Base-by-base conservation (phyloP, 2,329 filamentous ascomycete species). In the Pseudogymnoascus sp. region DNA sequence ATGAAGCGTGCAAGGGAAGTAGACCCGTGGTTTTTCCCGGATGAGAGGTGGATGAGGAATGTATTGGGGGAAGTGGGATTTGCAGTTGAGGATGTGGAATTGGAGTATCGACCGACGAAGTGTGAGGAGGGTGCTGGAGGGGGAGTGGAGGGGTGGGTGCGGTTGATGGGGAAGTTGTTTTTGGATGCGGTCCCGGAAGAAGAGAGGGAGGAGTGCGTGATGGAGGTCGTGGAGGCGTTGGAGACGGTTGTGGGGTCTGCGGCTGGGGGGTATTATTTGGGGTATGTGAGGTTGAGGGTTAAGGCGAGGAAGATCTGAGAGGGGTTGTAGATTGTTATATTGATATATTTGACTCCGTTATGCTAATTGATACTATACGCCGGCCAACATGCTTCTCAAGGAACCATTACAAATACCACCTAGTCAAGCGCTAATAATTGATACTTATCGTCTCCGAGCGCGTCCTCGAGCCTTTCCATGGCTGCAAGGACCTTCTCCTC, bases 401-500 rank as follows among this genome's bases (percentile, higher is more conserved):
- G 21, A 3, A 11, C 39, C 16, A 11, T 26, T 26, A 47, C 5
- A 47, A 47, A 47, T 47, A 47, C 42, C 8, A 37, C 26, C 54
- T 66, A 73, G 61, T 73, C 71, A 37, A 73, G 69, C 37, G 81
- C 79, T 60, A 86, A 71, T 8, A 82, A 72, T 66, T 78, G 67
- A 66, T 85, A 86, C 70, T 77, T 82, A 21, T 82, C 77, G 7
- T 81, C 77, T 0, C 80, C 88, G 21, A 96, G 75, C 0, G 89
- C 89, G 66, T 86, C 82, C 75, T 96, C 91, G 2, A 96, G 81
- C 63, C 83, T 81, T 75, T 87, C 82, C 91, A 96, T 96, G 12
- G 88, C 81, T 0, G 87, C 85, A 60, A 96, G 76, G 0, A 96
- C 90, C 78, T 93, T 95, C 77, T 96, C 91, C 74, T 96, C 92